Percentiles rank a stretch among this genome's conserved stretches.
Evolutionary conservation across 352 stramenopile genomes (phyloP).

Genomic region (Ochromonadaceae sp.): DNA sequence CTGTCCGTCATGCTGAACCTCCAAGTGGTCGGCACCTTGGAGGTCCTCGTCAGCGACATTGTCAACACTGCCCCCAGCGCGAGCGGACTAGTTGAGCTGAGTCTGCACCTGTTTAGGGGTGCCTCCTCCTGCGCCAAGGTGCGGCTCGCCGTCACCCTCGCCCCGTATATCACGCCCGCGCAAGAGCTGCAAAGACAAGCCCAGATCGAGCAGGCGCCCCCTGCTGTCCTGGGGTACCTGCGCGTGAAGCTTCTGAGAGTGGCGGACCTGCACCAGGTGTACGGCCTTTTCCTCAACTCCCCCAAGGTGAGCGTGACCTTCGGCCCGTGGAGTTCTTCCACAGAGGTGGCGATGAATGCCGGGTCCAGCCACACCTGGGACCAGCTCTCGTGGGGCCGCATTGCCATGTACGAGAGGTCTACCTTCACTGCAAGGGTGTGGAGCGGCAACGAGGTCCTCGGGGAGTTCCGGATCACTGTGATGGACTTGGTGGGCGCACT

Average conservation of each 20-base stretch:
- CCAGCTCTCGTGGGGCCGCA: background rate
- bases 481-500: no score
- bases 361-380: background rate
- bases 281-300: constrained; percentile 1
- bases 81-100: no score
- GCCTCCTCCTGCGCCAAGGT: no score
- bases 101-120: no score
- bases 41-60: no score
- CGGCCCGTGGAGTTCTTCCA: background rate
- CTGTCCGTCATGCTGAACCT: no score
- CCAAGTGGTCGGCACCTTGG: no score
- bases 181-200: no score
- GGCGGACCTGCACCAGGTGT: background rate
- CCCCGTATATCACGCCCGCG: no score
- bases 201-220: no score
- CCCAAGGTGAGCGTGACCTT: background rate
- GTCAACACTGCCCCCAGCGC: no score
- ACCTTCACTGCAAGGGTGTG: background rate
- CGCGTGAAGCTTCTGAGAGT: background rate
- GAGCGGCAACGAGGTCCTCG: background rate
- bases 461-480: background rate
- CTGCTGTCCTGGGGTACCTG: background rate
- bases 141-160: no score
- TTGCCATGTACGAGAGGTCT: background rate
- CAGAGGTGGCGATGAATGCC: background rate